A percentile compares a stretch with the other conserved stretches of the same genome.
Conservation (phyloP, 768 basidiomycete genomes). For the Coprinopsis strossmayeri region DNA sequence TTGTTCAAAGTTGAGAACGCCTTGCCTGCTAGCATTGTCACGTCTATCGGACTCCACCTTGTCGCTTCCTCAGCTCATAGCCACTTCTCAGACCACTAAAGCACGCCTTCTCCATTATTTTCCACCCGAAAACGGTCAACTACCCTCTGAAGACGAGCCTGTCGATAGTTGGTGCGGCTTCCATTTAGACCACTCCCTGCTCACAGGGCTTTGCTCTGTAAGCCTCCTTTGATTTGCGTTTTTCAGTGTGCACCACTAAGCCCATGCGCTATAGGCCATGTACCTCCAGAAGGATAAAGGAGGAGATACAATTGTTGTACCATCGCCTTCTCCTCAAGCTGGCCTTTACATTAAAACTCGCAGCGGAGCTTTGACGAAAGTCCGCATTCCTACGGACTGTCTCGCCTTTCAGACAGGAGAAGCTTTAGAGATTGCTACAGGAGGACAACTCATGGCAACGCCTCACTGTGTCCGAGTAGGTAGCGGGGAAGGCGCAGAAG, state of each 20-base stretch:
- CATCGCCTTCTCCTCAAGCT: constrained; percentile 66
- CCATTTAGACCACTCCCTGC: constrained; percentile 84
- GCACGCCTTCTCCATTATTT: constrained; percentile 97
- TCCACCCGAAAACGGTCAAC: constrained; percentile 39
- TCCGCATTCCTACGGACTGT: constrained; percentile 78
- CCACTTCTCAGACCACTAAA: constrained; percentile 77
- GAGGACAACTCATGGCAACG: constrained; percentile 75
- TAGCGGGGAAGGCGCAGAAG: constrained; percentile 31
- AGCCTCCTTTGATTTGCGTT: constrained; percentile 15
- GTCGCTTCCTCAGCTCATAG: constrained; percentile 67
- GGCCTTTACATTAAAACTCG: constrained; percentile 92
- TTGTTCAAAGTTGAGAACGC: not conserved
- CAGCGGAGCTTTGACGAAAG: constrained; percentile 71
- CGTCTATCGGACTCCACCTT: constrained; percentile 60
- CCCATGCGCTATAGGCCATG: constrained; percentile 56
- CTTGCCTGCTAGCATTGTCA: constrained; percentile 42
- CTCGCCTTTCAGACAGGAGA: constrained; percentile 97
- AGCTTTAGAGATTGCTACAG: constrained; percentile 86
- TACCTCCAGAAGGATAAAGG: constrained; percentile 52
- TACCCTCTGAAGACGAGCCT: constrained; percentile 48
- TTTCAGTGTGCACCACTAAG: not conserved
- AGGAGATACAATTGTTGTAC: constrained; percentile 40
- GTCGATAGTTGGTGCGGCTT: constrained; percentile 94
- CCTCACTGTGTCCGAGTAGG: constrained; percentile 91
- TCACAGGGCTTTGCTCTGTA: constrained; percentile 92